Evolutionary conservation across 2,329 filamentous ascomycete genomes (phyloP), one percentile per base, ranked within the genome.

Genomic region (Capronia epimyces): DNA sequence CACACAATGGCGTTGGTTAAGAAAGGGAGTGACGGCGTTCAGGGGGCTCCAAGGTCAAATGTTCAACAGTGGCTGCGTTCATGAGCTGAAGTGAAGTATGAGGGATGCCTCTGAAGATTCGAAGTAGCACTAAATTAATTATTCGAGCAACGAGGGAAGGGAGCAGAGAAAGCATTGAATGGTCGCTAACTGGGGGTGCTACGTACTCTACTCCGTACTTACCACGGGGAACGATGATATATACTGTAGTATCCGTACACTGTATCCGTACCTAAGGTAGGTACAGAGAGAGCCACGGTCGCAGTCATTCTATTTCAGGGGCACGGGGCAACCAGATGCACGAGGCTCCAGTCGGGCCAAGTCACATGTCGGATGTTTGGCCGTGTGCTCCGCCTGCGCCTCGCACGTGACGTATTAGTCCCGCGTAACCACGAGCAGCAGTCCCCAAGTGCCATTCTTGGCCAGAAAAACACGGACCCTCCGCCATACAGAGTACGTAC

Each of bases 241-340:
- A 29, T 13, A 29, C 8, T 29, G 27, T 29, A 8, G 27, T 29
- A 29, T n/a, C 8, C 13, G 27, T 29, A 29, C 27, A 29, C 8
- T 29, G 27, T 29, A 29, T 29, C 27, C 13, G 13, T 7, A 13
- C 27, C 13, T 29, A 13, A 29, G 27, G 8, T 29, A 8, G 27
- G 27, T 29, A 29, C n/a, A n/a, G n/a, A n/a, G n/a, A n/a, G n/a
- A n/a, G n/a, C n/a, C n/a, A n/a, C n/a, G n/a, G n/a, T 7, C 27
- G 16, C 8, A 5, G 25, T 29, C 6, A n/a, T 32, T 31, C 41
- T 43, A 32, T 43, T 43, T 43, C 40, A 43, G 40, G 40, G 40
- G 40, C 40, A 25, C 24, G 21, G 32, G 32, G 37, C 37, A 41
- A 41, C 40, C 8, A 43, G 20, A 27, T 7, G 16, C 15, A 40